phyloP scores from a whole-genome alignment of 306 rosid species.

The Lagenaria siceraria region DNA sequence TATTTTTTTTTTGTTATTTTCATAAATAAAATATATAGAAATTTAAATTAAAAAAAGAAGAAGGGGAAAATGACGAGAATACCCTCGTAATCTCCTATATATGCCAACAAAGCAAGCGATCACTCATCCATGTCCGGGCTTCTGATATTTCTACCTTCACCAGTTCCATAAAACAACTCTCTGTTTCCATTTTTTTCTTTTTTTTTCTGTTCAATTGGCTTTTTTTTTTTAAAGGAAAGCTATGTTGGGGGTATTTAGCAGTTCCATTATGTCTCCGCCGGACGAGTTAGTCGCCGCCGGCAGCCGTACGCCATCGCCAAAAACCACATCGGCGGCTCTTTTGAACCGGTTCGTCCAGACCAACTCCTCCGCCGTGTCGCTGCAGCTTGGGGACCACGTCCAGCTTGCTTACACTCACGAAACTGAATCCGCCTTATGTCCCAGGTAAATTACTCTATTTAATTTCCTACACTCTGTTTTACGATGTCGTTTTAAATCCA shows the following conservation, averaged over 20 bases:
- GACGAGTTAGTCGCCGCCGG: slow-evolving; percentile 90
- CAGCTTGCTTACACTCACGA: slow-evolving; percentile 64
- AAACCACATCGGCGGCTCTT: slow-evolving; percentile 41
- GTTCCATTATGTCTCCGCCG: slow-evolving; percentile 70
- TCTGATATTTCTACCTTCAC: background rate
- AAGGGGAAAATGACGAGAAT: background rate
- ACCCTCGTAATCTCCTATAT: background rate
- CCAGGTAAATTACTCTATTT: slow-evolving; percentile 49
- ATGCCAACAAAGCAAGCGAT: background rate
- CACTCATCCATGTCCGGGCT: background rate
- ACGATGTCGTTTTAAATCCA: background rate
- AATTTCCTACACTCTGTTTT: background rate
- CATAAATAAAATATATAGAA: background rate
- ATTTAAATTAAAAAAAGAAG: background rate
- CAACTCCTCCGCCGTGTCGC: slow-evolving; percentile 47
- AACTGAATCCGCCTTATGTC: slow-evolving; percentile 48
- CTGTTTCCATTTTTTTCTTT: too few species aligned
- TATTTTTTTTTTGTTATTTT: too few species aligned
- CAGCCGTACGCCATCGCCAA: slow-evolving; percentile 84
- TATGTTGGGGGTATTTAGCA: slow-evolving; percentile 86
- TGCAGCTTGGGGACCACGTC: slow-evolving; percentile 57
- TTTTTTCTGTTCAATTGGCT: background rate
- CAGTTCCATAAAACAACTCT: background rate
- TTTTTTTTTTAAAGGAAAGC: background rate
- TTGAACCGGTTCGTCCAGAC: slow-evolving; percentile 43